phyloP scores from a whole-genome alignment of 768 basidiomycete species.

The Rhizopogon sp. region DNA sequence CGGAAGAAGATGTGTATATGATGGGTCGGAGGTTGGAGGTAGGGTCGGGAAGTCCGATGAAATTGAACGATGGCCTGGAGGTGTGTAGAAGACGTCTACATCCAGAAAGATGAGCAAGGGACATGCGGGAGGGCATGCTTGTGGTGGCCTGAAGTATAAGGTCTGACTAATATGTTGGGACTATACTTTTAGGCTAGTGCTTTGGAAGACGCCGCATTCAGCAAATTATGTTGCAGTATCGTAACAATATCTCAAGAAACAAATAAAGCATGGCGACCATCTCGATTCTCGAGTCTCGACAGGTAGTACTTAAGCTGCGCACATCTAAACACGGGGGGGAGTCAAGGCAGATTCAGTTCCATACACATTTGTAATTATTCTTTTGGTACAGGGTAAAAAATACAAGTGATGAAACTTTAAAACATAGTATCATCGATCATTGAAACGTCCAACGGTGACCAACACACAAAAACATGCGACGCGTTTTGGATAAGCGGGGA shows the following conservation, averaged over 20 bases:
- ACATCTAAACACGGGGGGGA: no score
- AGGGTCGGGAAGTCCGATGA: constrained; percentile 72
- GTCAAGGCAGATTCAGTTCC: no score
- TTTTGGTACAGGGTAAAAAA: neutral
- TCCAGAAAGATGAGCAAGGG: neutral
- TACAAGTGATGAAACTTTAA: neutral
- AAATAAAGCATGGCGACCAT: no score
- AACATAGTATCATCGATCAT: neutral
- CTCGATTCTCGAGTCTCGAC: no score
- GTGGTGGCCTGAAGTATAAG: neutral
- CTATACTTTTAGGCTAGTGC: no score
- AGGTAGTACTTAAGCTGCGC: no score
- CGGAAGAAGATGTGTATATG: constrained; percentile 51
- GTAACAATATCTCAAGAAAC: no score
- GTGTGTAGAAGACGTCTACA: constrained; percentile 12
- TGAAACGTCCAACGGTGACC: neutral
- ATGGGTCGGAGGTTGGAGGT: constrained; percentile 77
- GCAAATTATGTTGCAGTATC: no score
- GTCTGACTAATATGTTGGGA: no score
- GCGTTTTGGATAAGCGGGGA: neutral
- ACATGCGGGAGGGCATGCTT: neutral
- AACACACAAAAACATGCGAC: neutral
- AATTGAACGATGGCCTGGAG: constrained; percentile 26
- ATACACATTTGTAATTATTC: neutral
- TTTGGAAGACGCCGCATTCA: no score